These are phyloP conservation scores for Parascedosporium putredinis DNA, from an alignment of 2,329 filamentous ascomycete genomes.

Conservation along the genomic window DNA sequence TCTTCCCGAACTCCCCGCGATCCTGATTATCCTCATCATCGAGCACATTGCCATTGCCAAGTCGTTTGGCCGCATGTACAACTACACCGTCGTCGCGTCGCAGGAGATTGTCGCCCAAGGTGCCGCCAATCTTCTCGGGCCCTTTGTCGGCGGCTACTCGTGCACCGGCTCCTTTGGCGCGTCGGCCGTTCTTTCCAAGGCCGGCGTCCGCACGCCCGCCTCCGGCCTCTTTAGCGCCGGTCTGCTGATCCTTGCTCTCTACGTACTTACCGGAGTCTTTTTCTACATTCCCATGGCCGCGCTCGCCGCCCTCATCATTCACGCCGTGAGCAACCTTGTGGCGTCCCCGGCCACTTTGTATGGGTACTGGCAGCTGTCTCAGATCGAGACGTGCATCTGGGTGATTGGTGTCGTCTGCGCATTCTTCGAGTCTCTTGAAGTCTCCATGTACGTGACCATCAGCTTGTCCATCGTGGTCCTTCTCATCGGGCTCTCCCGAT, in stretches of 20 bases:
- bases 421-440: slow-evolving; percentile 38
- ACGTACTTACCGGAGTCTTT: slow-evolving; percentile 67
- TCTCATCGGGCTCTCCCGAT: slow-evolving; percentile 34
- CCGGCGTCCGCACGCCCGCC: slow-evolving; percentile 68
- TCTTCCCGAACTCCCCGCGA: slow-evolving; percentile 54
- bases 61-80: slow-evolving; percentile 69
- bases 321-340: slow-evolving; percentile 69
- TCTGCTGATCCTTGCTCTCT: slow-evolving; percentile 67
- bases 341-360: slow-evolving; percentile 64
- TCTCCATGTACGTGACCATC: slow-evolving; percentile 39
- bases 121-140: slow-evolving; percentile 63
- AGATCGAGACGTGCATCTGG: slow-evolving; percentile 65
- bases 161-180: slow-evolving; percentile 43
- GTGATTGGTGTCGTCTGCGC: slow-evolving; percentile 57
- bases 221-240: slow-evolving; percentile 69
- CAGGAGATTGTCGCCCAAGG: slow-evolving; percentile 74
- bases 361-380: slow-evolving; percentile 68
- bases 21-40: slow-evolving; percentile 67
- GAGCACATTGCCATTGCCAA: slow-evolving; percentile 81
- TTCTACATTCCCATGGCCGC: slow-evolving; percentile 68
- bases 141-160: slow-evolving; percentile 53
- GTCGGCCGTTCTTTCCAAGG: slow-evolving; percentile 77
- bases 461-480: slow-evolving; percentile 30
- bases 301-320: slow-evolving; percentile 69
- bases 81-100: slow-evolving; percentile 68